These are phyloP conservation scores for Fusarium compactum DNA, from an alignment of 2,329 filamentous ascomycete species.

Conservation along the genomic window DNA sequence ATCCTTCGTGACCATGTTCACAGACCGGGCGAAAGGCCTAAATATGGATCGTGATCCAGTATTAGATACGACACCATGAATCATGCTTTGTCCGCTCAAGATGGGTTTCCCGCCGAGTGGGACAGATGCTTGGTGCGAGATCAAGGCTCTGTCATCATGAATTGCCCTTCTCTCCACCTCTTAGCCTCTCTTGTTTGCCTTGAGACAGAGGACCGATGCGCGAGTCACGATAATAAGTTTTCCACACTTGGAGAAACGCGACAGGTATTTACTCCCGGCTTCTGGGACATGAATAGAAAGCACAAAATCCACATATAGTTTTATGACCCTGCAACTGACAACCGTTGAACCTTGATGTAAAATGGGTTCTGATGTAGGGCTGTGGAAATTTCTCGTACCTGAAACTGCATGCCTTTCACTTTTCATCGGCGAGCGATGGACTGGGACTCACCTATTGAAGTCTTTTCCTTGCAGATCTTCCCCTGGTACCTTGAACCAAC, in stretches of 20 bases:
- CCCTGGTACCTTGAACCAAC: conserved; percentile 22
- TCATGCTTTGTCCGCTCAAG: neutral
- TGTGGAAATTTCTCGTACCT: neutral
- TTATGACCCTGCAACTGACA: neutral
- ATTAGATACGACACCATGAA: neutral
- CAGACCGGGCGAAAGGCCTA: neutral
- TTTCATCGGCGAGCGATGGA: neutral
- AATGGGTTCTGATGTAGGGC: neutral
- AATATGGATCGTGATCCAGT: neutral
- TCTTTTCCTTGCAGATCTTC: conserved; percentile 5
- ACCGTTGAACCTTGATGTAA: conserved; percentile 12
- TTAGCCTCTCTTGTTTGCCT: neutral
- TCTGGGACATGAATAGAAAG: neutral
- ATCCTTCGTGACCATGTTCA: neutral
- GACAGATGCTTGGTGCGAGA: neutral
- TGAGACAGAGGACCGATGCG: neutral
- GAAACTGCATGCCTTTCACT: neutral
- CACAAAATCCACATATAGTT: too few relatives aligned
- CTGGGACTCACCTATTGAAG: neutral
- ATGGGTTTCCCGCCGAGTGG: neutral
- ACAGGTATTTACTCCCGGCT: neutral
- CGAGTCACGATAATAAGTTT: neutral
- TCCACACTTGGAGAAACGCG: too few relatives aligned
- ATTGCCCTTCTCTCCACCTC: neutral
- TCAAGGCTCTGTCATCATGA: neutral